A percentile compares a stretch with the other conserved stretches of the same genome.
Evolutionary conservation across 1,139 yeast species (phyloP).

Genomic region (Chernovozyma aurita): DNA sequence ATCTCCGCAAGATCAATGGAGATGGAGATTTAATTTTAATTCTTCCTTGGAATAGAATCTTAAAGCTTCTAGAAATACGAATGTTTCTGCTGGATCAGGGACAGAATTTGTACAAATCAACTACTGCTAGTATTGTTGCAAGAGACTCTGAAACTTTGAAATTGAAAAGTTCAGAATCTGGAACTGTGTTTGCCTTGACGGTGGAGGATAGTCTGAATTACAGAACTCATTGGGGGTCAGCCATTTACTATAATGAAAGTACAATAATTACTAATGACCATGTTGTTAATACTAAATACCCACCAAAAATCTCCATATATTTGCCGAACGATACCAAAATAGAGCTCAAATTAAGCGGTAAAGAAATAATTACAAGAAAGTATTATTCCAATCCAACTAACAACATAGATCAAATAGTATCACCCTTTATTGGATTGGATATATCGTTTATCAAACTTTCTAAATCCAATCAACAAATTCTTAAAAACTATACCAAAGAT

Average conservation of each 20-base stretch:
- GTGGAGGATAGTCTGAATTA: constrained; percentile 6
- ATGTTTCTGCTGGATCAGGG: constrained; percentile 8
- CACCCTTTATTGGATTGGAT: constrained; percentile 33
- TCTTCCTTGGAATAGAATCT: constrained; percentile 43
- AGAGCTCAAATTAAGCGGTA: not conserved
- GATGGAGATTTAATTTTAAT: constrained; percentile 57
- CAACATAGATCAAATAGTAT: constrained; percentile 13
- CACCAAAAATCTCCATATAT: constrained; percentile 8
- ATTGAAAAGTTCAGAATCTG: constrained; percentile 5
- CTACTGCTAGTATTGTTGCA: not conserved
- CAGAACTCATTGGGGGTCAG: constrained; percentile 32
- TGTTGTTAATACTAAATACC: constrained; percentile 19
- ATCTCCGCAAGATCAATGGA: constrained; percentile 46
- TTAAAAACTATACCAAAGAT: constrained; percentile 1
- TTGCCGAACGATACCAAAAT: constrained; percentile 2
- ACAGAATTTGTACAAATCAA: not conserved
- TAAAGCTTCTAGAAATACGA: constrained; percentile 4
- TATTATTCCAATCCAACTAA: not conserved
- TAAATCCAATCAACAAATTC: constrained; percentile 8
- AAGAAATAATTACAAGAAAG: not conserved
- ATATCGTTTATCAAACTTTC: constrained; percentile 30
- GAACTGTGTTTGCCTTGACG: constrained; percentile 12
- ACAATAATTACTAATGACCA: constrained; percentile 35
- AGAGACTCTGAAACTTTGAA: not conserved
- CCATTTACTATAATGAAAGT: constrained; percentile 21